These are phyloP conservation scores for Boechera divaricarpa DNA, from an alignment of 345 rosid species.

Conservation along the genomic window DNA sequence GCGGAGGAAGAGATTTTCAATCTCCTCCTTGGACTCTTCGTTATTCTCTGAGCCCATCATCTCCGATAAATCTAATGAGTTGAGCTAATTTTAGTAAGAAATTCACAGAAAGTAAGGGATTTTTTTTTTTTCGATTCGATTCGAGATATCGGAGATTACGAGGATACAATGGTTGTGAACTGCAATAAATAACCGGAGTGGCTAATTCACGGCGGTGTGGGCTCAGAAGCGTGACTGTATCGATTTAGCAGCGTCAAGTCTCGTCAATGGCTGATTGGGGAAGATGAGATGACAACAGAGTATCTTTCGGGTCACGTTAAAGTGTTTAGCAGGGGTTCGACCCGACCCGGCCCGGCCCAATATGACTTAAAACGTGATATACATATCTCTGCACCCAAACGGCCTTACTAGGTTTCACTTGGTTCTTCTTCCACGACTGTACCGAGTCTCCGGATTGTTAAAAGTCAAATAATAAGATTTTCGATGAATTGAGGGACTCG, in stretches of 20 bases:
- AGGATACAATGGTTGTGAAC: slow-evolving; percentile 2
- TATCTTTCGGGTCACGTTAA: slow-evolving; percentile 33
- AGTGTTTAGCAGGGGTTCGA: slow-evolving; percentile 11
- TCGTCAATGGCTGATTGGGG: slow-evolving; percentile 30
- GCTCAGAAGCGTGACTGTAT: slow-evolving; percentile 17
- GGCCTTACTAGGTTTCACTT: not conserved
- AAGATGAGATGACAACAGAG: slow-evolving; percentile 21
- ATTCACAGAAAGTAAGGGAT: not conserved
- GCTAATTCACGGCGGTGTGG: slow-evolving; percentile 30
- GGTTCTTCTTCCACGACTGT: not conserved
- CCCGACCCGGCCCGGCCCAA: slow-evolving; percentile 32
- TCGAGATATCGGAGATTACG: not conserved
- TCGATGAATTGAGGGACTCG: not conserved
- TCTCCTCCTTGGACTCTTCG: slow-evolving; percentile 68
- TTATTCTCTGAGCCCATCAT: slow-evolving; percentile 91
- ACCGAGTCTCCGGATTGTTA: not conserved
- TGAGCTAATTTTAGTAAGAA: slow-evolving; percentile 23
- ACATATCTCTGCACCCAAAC: slow-evolving; percentile 8
- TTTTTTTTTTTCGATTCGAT: not conserved
- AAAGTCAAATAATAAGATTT: not conserved
- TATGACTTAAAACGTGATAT: not conserved
- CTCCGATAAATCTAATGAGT: not conserved
- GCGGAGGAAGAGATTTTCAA: slow-evolving; percentile 71
- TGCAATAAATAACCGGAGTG: slow-evolving; percentile 2
- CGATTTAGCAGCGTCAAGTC: slow-evolving; percentile 25